A percentile compares a stretch with the other conserved stretches of the same genome.
Evolutionary conservation across 805 yeast genomes (phyloP).

Genomic region (Ogataea chonburiensis): DNA sequence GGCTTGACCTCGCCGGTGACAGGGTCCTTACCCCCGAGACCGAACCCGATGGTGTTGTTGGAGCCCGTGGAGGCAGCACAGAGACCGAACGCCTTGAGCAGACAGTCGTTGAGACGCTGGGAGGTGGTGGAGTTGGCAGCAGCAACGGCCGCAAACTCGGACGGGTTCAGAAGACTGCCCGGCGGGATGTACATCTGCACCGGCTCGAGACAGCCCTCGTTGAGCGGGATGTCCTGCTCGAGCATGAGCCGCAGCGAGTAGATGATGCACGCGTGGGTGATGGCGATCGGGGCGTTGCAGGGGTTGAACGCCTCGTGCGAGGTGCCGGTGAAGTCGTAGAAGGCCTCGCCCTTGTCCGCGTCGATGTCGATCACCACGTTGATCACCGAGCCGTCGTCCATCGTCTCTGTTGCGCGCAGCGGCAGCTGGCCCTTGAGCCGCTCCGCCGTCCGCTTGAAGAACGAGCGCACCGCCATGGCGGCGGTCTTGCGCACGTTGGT

Average conservation of each 20-base stretch:
- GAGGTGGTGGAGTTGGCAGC: constrained; percentile 69
- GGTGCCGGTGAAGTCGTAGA: constrained; percentile 52
- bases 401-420: constrained; percentile 44
- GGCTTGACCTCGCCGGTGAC: constrained; percentile 12
- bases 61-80: constrained; percentile 92
- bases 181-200: constrained; percentile 30
- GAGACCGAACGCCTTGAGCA: constrained; percentile 74
- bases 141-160: constrained; percentile 44
- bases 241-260: constrained; percentile 50
- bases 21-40: constrained; percentile 47
- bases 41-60: constrained; percentile 84
- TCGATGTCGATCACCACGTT: constrained; percentile 41
- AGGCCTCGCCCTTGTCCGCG: constrained; percentile 40
- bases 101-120: constrained; percentile 81
- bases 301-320: constrained; percentile 52
- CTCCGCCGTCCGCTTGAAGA: constrained; percentile 37
- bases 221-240: constrained; percentile 50
- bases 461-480: constrained; percentile 42
- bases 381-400: constrained; percentile 58
- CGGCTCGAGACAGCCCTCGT: constrained; percentile 47
- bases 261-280: constrained; percentile 51
- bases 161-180: constrained; percentile 35
- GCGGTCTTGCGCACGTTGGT: constrained; percentile 45
- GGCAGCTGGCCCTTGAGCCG: constrained; percentile 37
- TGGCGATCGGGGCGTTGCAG: constrained; percentile 55